These are phyloP conservation scores for Dionaea muscipula DNA, from an alignment of 179 eudicot species.

Conservation along the genomic window DNA sequence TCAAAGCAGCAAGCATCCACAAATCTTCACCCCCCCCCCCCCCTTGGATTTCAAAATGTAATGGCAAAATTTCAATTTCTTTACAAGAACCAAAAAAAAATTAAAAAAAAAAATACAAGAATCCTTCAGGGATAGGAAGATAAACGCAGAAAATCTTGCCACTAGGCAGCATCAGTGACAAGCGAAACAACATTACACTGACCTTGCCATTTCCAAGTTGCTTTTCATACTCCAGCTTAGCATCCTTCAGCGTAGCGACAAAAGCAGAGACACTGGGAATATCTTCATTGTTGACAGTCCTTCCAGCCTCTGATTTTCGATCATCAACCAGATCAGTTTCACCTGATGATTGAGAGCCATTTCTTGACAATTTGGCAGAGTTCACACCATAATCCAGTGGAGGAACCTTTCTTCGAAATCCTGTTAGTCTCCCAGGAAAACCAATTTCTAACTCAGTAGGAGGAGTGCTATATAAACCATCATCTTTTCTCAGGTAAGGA, in stretches of 20 bases:
- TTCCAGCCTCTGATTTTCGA: constrained; percentile 25
- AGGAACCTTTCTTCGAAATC: constrained; percentile 26
- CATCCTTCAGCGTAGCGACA: constrained; percentile 30
- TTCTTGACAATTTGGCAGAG: constrained; percentile 29
- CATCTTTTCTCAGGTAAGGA: constrained; percentile 20
- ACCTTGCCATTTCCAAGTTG: constrained; percentile 37
- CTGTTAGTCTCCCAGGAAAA: constrained; percentile 38
- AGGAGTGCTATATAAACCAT: constrained; percentile 39
- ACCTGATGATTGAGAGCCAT: constrained; percentile 43
- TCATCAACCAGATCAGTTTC: constrained; percentile 33
- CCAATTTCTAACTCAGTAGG: constrained; percentile 38
- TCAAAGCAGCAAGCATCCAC: no score
- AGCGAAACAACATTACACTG: constrained; percentile 8
- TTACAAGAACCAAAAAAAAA: background rate
- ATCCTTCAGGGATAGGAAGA: background rate
- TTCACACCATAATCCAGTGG: constrained; percentile 32
- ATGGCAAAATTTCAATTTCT: no score
- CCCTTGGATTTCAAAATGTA: no score
- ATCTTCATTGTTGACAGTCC: constrained; percentile 22
- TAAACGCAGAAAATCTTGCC: background rate
- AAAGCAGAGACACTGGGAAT: constrained; percentile 33
- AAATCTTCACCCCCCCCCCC: no score
- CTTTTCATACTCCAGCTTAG: constrained; percentile 43
- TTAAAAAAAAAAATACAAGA: background rate
- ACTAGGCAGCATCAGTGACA: background rate